Base-by-base conservation (phyloP, 2,329 filamentous ascomycete genomes). In the Aspergillus luchuensis region DNA sequence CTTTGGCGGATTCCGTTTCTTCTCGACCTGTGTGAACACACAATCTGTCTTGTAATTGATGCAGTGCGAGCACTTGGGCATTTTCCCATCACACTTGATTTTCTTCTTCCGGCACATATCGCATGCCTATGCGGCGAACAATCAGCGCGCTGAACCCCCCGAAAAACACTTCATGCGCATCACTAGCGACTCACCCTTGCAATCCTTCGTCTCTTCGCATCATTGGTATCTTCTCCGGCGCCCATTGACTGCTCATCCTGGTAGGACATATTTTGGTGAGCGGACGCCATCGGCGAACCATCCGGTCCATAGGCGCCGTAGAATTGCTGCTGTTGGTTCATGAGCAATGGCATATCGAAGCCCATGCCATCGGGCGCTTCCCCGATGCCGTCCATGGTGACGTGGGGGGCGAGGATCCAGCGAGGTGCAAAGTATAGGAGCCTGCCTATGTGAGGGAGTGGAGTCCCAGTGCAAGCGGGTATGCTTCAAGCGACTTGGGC, bases 11-110 rank as follows among this genome's bases (percentile, higher is more conserved):
- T 91, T 95, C 61, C 95, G 87, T 84, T 99, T 99, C 87, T 99
- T 99, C 81, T 99, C 95, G 39, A 98, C 93, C 75, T 97, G 92
- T 0, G 95, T 98, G 74, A 98, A 98, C 69, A 97, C 87, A 76
- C 94, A 99, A 70, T 97, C 92, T 5, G 93, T 97, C 83, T 97
- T 97, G 82, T 97, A 97, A 77, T 97, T 98, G 76, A 90, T 90
- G 77, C 94, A 99, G 78, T 98, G 95, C 7, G 91, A 93, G 78
- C 95, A 99, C 62, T 92, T 88, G 39, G 95, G 94, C 79, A 96
- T 87, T 80, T 96, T 97, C 67, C 95, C 94, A 74, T 98, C 95
- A 78, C 94, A 98, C 80, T 98, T 98, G 79, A 98, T 97, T 79
- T 91, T 84, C 79, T 89, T 89, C 80, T 96, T 97, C 70, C 93